phyloP scores from a whole-genome alignment of 225 moss, liverwort and hornwort genomes.

The Rhytidiadelphus loreus region DNA sequence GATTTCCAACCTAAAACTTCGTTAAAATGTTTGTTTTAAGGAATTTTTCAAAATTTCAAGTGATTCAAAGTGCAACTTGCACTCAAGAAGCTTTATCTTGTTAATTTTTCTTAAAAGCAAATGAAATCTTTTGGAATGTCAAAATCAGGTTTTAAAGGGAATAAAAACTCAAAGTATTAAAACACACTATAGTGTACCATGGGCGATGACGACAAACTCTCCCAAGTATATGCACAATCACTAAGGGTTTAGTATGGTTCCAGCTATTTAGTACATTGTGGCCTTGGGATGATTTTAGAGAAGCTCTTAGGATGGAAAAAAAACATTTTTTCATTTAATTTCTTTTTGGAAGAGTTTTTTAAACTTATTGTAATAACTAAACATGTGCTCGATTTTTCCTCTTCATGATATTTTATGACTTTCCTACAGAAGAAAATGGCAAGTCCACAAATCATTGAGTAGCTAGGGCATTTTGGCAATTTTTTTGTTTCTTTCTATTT shows the following conservation, averaged over 20 bases:
- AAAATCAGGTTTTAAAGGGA: neutral
- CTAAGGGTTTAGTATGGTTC: neutral
- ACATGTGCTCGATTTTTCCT: neutral
- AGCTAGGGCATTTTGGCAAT: neutral
- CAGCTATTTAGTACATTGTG: fast-evolving
- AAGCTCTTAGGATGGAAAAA: neutral
- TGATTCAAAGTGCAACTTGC: fast-evolving
- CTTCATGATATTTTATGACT: neutral
- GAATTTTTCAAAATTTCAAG: neutral
- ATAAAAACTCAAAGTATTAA: neutral
- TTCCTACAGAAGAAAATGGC: neutral
- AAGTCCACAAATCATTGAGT: neutral
- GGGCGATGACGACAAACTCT: no score
- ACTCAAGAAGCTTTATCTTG: fast-evolving
- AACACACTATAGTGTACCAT: no score
- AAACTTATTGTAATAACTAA: neutral
- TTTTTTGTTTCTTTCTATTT: neutral
- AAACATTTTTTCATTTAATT: neutral
- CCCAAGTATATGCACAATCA: fast-evolving
- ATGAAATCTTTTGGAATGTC: fast-evolving
- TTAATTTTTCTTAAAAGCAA: neutral
- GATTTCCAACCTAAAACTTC: neutral
- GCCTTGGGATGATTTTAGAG: no score
- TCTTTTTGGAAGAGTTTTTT: neutral
- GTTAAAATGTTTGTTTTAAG: neutral